Evolutionary conservation across 148 eudicot species (phyloP).

Genomic region (Oxyria digyna): DNA sequence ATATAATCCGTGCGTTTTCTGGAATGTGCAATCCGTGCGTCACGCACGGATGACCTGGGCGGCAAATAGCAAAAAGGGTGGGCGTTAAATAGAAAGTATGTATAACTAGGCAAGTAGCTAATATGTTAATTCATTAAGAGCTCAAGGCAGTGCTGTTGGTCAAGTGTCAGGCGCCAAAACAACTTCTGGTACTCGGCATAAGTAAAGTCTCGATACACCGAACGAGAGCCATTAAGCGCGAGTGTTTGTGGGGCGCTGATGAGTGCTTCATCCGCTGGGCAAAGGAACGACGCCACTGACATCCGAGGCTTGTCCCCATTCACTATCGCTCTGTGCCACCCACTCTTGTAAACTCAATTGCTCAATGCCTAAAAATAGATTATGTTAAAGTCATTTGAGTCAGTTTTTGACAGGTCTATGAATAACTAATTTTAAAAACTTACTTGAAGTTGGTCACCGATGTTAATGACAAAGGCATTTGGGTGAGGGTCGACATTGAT

Average conservation of each 20-base stretch:
- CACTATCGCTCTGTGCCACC: constrained; percentile 80
- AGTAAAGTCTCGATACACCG: constrained; percentile 45
- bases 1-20: no score
- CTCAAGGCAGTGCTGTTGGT: constrained; percentile 65
- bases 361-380: constrained; percentile 62
- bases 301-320: constrained; percentile 48
- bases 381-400: no score
- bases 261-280: constrained; percentile 45
- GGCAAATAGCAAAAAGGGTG: no score
- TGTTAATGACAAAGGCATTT: neutral
- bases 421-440: no score
- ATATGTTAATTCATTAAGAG: constrained; percentile 35
- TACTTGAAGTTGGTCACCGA: neutral
- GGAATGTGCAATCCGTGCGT: no score
- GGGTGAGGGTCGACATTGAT: neutral
- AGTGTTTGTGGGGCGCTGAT: constrained; percentile 57
- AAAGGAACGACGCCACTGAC: constrained; percentile 80
- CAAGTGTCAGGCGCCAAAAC: constrained; percentile 73
- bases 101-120: neutral
- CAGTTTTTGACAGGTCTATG: no score
- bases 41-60: no score
- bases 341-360: constrained; percentile 72
- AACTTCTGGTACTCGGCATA: constrained; percentile 70
- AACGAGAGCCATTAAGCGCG: constrained; percentile 24
- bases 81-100: no score